Base-by-base conservation (phyloP, 306 rosid genomes). In the Corylus heterophylla region DNA sequence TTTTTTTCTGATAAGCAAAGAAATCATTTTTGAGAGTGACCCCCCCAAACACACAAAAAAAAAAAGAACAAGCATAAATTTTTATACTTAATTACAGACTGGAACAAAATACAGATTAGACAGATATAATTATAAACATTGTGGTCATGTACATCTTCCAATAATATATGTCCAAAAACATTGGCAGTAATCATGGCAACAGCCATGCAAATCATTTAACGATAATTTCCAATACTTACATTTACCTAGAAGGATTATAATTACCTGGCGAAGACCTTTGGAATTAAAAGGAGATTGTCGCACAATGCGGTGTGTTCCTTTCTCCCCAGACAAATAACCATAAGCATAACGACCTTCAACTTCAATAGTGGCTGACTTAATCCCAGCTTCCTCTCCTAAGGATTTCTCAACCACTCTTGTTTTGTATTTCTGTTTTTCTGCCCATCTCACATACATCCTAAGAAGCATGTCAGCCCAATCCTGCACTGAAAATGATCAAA, bases 401-500 rank as follows among this genome's bases (percentile, higher is more conserved):
- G 98, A 92, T 84, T 85, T 94, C 89, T 94, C 98, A 71, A 92
- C 94, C 76, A 92, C 89, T 84, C 89, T 89, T 66, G 98, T 86
- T 85, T 92, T 92, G 88, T 89, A 94, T 83, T 87, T 91, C 74
- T 94, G 97, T 78, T 92, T 92, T 84, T 94, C 98, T 83, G 90
- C 91, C 98, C 98, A 92, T 84, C 98, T 91, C 78, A 89, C 64
- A 80, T 94, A 92, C 98, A 94, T 94, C 86, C 98, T 91, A 75
- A 94, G 95, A 83, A 94, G 94, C 97, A 94, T 94, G 88, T 94
- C 97, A 14, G 97, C 97, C 97, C 97, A 94, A 81, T 94, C 98
- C 98, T 94, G 97, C 90, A 85, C 97, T 94, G 93, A 75, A 87
- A 76, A 85, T 79, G 50, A 87, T 87, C 85, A 84, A 84, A 75